A percentile compares a stretch with the other conserved stretches of the same genome.
These are phyloP conservation scores for Prunella vulgaris DNA, from an alignment of 257 asterid species.

Conservation along the genomic window DNA sequence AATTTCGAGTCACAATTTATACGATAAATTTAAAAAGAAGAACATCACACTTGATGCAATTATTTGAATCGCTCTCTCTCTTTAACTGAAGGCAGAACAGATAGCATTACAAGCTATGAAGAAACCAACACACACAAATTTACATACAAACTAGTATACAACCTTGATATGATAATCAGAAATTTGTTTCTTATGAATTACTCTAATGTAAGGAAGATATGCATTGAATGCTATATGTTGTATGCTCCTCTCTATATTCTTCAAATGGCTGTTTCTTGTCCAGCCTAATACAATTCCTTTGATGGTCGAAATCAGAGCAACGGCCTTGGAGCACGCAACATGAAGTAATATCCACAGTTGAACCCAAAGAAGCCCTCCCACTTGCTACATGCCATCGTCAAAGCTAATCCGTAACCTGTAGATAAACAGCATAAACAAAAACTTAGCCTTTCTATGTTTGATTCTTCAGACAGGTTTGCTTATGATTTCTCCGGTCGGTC, in stretches of 20 bases:
- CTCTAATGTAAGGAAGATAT: not conserved
- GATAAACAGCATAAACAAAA: not conserved
- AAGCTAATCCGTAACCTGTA: constrained; percentile 11
- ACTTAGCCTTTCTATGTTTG: not conserved
- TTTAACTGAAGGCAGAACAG: not conserved
- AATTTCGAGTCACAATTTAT: no score
- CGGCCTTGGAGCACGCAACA: constrained; percentile 1
- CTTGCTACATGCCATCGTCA: not conserved
- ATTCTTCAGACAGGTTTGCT: not conserved
- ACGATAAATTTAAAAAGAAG: not conserved
- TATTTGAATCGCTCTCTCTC: not conserved
- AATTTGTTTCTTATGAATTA: not conserved
- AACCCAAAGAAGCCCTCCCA: constrained; percentile 10
- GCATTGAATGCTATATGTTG: not conserved
- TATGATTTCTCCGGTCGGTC: not conserved
- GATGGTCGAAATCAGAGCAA: not conserved
- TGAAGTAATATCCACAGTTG: constrained; percentile 21
- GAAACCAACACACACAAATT: not conserved
- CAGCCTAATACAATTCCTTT: not conserved
- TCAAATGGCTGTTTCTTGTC: not conserved
- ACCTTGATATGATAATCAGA: not conserved
- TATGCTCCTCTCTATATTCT: not conserved
- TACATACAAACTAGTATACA: not conserved
- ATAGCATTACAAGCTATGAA: not conserved
- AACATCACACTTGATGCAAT: not conserved